These are phyloP conservation scores for Epichloe amarillans DNA, from an alignment of 2,329 filamentous ascomycete genomes.

Conservation along the genomic window DNA sequence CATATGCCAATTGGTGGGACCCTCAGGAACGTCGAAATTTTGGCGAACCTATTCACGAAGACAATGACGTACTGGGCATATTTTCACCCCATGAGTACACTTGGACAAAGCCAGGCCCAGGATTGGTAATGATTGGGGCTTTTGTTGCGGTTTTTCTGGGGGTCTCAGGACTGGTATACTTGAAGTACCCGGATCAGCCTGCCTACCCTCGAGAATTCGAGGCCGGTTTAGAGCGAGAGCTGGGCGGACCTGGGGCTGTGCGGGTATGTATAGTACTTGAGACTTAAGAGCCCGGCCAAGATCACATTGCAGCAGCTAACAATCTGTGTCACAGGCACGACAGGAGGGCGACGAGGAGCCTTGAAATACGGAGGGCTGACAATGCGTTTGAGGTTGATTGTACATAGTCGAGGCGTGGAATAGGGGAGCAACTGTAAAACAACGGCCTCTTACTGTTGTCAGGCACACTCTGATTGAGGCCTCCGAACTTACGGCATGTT, in stretches of 20 bases:
- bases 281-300: background rate
- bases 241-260: slow-evolving; percentile 55
- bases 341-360: slow-evolving; percentile 41
- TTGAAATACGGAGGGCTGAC: slow-evolving; percentile 16
- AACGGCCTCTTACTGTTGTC: background rate
- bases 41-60: slow-evolving; percentile 91
- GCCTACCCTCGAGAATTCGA: slow-evolving; percentile 59
- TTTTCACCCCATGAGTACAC: slow-evolving; percentile 86
- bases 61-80: slow-evolving; percentile 83
- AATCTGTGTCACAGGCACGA: slow-evolving; percentile 30
- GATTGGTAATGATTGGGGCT: slow-evolving; percentile 50
- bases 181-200: slow-evolving; percentile 58
- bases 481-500: background rate
- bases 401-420: slow-evolving; percentile 19
- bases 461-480: background rate
- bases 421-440: slow-evolving; percentile 1
- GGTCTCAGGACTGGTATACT: slow-evolving; percentile 53
- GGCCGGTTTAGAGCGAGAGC: slow-evolving; percentile 58
- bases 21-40: slow-evolving; percentile 95
- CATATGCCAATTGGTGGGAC: slow-evolving; percentile 91
- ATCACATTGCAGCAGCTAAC: background rate
- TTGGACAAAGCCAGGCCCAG: slow-evolving; percentile 60
- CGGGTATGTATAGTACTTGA: slow-evolving; percentile 38
- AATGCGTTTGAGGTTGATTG: slow-evolving; percentile 16
- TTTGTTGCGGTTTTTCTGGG: slow-evolving; percentile 53